phyloP scores from a whole-genome alignment of 2,329 filamentous ascomycete species.

The Cytospora paraplurivora region DNA sequence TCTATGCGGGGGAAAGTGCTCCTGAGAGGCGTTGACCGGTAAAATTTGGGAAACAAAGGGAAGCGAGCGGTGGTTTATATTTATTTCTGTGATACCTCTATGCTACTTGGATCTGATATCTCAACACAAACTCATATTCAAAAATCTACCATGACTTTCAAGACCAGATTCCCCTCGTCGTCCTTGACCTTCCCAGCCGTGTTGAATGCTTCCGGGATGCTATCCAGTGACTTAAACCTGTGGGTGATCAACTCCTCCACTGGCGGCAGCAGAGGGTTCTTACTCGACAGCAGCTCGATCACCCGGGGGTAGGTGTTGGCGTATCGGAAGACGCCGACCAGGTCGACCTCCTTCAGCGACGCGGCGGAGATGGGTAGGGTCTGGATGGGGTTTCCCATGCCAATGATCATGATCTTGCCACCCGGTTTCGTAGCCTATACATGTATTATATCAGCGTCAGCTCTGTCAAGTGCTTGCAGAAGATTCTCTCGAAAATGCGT shows the following conservation, averaged over 20 bases:
- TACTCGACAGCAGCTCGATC: constrained; percentile 53
- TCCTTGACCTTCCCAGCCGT: constrained; percentile 74
- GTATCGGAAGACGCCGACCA: constrained; percentile 72
- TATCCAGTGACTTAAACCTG: constrained; percentile 63
- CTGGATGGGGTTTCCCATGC: constrained; percentile 72
- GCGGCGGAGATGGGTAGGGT: constrained; percentile 70
- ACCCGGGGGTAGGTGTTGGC: constrained; percentile 70
- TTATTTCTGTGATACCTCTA: not conserved
- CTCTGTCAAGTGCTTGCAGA: not conserved
- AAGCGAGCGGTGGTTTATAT: not conserved
- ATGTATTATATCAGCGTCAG: not conserved
- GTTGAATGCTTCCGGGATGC: constrained; percentile 67
- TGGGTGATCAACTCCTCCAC: constrained; percentile 72
- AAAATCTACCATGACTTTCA: constrained; percentile 70
- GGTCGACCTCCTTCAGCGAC: constrained; percentile 69
- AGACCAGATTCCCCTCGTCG: constrained; percentile 66
- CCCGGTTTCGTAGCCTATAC: constrained; percentile 61
- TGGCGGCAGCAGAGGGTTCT: constrained; percentile 58
- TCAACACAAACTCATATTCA: constrained; percentile 25
- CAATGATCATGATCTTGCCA: constrained; percentile 69
- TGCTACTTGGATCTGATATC: not conserved
- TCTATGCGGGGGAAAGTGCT: not conserved
- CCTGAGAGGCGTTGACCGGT: not conserved
- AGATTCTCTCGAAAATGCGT: too few relatives aligned
- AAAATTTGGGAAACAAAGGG: not conserved